Conservation (phyloP, 768 basidiomycete genomes). For the Suillus spraguei region DNA sequence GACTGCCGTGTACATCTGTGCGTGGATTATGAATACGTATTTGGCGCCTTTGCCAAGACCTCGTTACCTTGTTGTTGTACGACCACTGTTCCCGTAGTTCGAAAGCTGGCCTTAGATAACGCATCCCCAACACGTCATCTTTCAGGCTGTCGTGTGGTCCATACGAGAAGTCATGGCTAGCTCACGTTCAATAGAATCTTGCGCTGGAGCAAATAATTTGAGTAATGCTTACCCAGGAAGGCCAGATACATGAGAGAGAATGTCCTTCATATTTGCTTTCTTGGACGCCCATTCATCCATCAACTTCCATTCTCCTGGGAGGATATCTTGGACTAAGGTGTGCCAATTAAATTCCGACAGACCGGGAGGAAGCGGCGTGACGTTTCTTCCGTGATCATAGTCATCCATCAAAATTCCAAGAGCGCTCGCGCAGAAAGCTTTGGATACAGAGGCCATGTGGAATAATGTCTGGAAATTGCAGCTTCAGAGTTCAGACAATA, state of each 20-base stretch:
- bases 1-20: too few species aligned
- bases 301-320: slow-evolving; percentile 42
- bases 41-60: too few species aligned
- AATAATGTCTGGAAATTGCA: too few species aligned
- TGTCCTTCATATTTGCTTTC: slow-evolving; percentile 38
- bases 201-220: not conserved
- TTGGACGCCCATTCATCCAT: slow-evolving; percentile 41
- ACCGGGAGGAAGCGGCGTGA: slow-evolving; percentile 34
- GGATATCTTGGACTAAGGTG: slow-evolving; percentile 38
- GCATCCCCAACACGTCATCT: too few species aligned
- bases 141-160: slow-evolving; percentile 27
- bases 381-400: not conserved
- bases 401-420: too few species aligned
- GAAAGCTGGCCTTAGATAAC: too few species aligned
- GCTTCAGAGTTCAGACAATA: too few species aligned
- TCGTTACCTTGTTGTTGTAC: too few species aligned
- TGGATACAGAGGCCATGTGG: too few species aligned
- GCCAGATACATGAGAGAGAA: slow-evolving; percentile 44
- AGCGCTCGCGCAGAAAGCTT: too few species aligned
- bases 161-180: slow-evolving; percentile 38
- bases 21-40: too few species aligned
- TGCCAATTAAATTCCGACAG: slow-evolving; percentile 38
- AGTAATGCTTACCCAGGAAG: slow-evolving; percentile 31
- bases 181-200: not conserved
- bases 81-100: too few species aligned